A percentile compares a stretch with the other conserved stretches of the same genome.
Conservation (phyloP, 192 early-diverging fungal species). For the Coemansia javaensis region DNA sequence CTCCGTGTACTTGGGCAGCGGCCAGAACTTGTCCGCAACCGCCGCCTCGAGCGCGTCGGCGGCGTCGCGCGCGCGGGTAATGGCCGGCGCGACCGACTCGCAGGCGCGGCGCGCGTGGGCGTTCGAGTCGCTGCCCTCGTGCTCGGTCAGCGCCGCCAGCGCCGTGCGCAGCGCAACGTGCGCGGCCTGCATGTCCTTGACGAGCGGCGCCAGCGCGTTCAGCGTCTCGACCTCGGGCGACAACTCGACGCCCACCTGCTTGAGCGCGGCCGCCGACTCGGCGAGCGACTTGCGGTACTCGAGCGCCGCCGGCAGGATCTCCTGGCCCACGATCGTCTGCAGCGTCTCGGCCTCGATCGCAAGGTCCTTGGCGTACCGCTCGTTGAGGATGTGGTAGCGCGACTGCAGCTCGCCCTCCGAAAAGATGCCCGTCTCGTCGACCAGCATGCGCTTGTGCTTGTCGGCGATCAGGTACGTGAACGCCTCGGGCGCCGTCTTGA, state of each 20-base stretch:
- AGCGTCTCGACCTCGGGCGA: constrained; percentile 71
- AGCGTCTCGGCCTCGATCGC: constrained; percentile 91
- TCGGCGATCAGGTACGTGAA: constrained; percentile 75
- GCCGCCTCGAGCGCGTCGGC: constrained; percentile 77
- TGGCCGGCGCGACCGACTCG: constrained; percentile 58
- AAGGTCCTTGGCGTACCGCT: constrained; percentile 97
- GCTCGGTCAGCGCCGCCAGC: constrained; percentile 52
- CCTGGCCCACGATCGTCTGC: constrained; percentile 70
- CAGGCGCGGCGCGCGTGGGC: constrained; percentile 63
- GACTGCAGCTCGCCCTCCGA: constrained; percentile 81
- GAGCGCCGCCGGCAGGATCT: constrained; percentile 84
- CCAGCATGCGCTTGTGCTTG: constrained; percentile 71
- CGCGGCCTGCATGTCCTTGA: constrained; percentile 54
- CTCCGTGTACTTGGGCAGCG: constrained; percentile 95
- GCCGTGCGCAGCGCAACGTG: constrained; percentile 54
- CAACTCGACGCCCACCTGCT: constrained; percentile 52
- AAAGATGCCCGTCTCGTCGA: constrained; percentile 74
- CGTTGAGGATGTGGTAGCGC: constrained; percentile 92
- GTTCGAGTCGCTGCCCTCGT: constrained; percentile 54
- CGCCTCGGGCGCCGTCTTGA: constrained; percentile 83
- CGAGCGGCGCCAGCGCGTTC: constrained; percentile 59
- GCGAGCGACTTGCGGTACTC: constrained; percentile 85
- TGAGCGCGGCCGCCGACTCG: constrained; percentile 72
- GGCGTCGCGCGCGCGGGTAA: constrained; percentile 64
- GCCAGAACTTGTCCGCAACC: constrained; percentile 91